Percentiles rank a stretch among this genome's conserved stretches.
Evolutionary conservation across 1,284 basidiomycete genomes (phyloP).

Genomic region (Pascua guehoae): DNA sequence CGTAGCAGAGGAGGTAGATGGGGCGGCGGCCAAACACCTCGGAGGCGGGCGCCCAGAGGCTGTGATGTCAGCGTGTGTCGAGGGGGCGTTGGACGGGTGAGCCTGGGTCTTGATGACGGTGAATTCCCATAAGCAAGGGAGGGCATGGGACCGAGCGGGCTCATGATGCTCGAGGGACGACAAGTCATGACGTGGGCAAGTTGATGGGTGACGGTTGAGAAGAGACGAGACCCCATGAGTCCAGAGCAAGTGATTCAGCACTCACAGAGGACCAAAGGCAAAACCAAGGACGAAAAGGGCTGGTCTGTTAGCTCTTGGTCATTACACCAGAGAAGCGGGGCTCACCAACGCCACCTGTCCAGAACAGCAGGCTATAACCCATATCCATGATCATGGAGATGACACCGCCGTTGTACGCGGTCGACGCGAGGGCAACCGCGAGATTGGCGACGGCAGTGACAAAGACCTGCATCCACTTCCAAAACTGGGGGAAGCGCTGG

Average conservation of each 20-base stretch:
- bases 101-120: not conserved
- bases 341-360: constrained; percentile 28
- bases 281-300: constrained; percentile 42
- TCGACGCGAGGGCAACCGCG: constrained; percentile 38
- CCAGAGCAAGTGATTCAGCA: not conserved
- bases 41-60: constrained; percentile 50
- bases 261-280: constrained; percentile 36
- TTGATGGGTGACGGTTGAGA: not conserved
- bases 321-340: no score
- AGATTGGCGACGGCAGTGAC: constrained; percentile 29
- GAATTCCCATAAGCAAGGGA: no score
- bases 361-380: constrained; percentile 18
- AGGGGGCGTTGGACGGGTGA: not conserved
- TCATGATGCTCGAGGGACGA: no score
- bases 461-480: constrained; percentile 35
- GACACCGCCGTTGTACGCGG: constrained; percentile 36
- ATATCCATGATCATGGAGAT: constrained; percentile 24
- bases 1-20: constrained; percentile 60
- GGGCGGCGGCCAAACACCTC: constrained; percentile 58
- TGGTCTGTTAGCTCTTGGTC: no score
- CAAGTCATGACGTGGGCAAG: not conserved
- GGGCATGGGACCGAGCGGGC: no score
- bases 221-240: not conserved
- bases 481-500: constrained; percentile 29
- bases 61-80: not conserved